A percentile compares a stretch with the other conserved stretches of the same genome.
Evolutionary conservation across 2,329 filamentous ascomycete species (phyloP).

Genomic region (Metarhizium robertsii): DNA sequence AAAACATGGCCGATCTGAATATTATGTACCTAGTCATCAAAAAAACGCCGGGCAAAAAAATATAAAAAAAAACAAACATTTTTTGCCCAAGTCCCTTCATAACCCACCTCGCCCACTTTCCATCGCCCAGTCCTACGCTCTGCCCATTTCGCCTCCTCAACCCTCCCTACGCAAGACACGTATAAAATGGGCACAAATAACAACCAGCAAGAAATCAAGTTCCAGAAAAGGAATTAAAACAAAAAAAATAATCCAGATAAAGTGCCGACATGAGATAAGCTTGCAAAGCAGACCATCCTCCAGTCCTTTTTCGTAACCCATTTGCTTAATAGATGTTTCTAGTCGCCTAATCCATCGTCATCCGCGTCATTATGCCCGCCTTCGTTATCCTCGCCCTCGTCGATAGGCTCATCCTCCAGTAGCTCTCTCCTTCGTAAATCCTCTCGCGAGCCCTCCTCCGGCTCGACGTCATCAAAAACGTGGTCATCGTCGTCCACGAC

Average conservation of each 20-base stretch:
- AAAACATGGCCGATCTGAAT: not conserved
- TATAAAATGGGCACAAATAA: not conserved
- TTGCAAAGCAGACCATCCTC: not conserved
- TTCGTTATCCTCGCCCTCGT: conserved; percentile 21
- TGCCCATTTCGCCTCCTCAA: not conserved
- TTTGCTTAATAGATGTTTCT: conserved; percentile 7
- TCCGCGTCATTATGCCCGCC: conserved; percentile 28
- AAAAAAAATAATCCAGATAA: conserved; percentile 6
- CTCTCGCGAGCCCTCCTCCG: conserved; percentile 50
- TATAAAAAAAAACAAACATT: not conserved
- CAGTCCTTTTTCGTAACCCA: not conserved
- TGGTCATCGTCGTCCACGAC: conserved; percentile 31
- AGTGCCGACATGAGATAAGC: not conserved
- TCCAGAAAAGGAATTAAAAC: conserved; percentile 4
- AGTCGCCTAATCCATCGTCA: conserved; percentile 38
- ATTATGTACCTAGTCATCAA: not conserved
- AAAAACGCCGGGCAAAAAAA: conserved; percentile 8
- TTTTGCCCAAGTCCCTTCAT: not conserved
- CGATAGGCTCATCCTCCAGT: conserved; percentile 38
- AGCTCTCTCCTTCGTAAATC: conserved; percentile 47
- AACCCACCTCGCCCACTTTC: not conserved
- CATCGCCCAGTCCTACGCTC: not conserved
- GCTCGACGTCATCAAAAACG: conserved; percentile 38
- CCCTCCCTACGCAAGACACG: not conserved
- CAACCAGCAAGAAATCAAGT: not conserved